Conservation (phyloP, 495 filamentous ascomycete genomes). For the Aspergillus leporis region DNA sequence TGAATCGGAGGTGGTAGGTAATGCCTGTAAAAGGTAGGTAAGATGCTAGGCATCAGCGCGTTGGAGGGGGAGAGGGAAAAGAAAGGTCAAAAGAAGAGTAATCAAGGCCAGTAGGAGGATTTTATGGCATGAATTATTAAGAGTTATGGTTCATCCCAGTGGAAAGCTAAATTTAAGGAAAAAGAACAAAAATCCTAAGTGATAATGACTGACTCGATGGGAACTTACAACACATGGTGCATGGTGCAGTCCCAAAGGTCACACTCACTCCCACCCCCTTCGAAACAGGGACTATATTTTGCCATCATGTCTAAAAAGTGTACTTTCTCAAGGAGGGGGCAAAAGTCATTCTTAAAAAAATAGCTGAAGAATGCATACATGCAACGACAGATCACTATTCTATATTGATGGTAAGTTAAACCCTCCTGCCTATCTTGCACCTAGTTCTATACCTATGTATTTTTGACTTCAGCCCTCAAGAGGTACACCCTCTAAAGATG, state of each 20-base stretch:
- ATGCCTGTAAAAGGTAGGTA: no score
- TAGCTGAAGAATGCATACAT: not conserved
- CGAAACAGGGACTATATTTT: not conserved
- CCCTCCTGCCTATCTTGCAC: not conserved
- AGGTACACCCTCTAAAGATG: not conserved
- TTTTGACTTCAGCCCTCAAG: not conserved
- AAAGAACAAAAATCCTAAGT: not conserved
- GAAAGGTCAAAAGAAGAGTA: not conserved
- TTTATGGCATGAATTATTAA: not conserved
- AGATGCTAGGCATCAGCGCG: not conserved
- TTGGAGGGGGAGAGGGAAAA: not conserved
- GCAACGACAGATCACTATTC: not conserved
- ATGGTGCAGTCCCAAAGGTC: constrained; percentile 3
- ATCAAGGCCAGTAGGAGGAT: not conserved
- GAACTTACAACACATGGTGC: not conserved
- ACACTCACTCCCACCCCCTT: not conserved
- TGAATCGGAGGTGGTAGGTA: not conserved
- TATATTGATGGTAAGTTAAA: not conserved
- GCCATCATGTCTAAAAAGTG: not conserved
- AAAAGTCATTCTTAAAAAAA: not conserved
- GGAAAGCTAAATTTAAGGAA: not conserved
- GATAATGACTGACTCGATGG: not conserved
- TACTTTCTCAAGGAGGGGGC: not conserved
- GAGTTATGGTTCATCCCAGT: not conserved
- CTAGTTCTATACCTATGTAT: not conserved